Base-by-base conservation (phyloP, 371 early-diverging fungal species). In the Mucor velutinosus region DNA sequence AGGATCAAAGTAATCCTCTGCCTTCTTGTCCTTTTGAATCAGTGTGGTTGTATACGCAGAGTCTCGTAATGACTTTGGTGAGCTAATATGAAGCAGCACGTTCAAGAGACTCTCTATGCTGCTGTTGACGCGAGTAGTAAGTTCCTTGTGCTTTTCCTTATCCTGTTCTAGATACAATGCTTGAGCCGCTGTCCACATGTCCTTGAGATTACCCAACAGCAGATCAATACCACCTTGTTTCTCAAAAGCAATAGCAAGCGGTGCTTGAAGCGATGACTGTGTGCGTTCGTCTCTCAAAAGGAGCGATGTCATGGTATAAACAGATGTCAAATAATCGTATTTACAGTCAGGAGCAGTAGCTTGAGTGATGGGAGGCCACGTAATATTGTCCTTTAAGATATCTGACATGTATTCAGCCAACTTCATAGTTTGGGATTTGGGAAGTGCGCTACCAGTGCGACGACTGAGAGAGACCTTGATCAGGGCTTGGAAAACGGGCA, bases 401-500 rank as follows among this genome's bases (percentile, higher is more conserved):
- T 73, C 67, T 0, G 88, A 77, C 67, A 90, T 74, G 32, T 76
- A 76, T 51, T 83, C 85, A 7, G 88, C 83, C 47, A 89, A 69
- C 65, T 86, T 87, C 69, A 86, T 86, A 6, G 90, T 87, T 39
- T 84, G 81, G 7, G 86, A 72, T 57, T 88, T 83, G 65, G 86
- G 83, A 7, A 65, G 43, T 14, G 76, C 63, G 25, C 88, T 88
- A 33, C 83, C 75, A 15, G 86, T 78, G 23, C 90, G 87, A 41
- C 92, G 87, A 30, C 81, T 79, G 14, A 89, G 85, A 1, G 92
- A 80, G 59, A 89, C 79, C 66, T 91, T 93, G 49, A 89, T 74
- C 21, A 93, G 75, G 4, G 92, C 90, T 81, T 91, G 91, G 64
- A 92, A 89, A 43, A 90, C 79, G 3, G 89, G 86, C 30, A 86